Evolutionary conservation across 176 grass and related monocot species (phyloP).

Genomic region (Raddia distichophylla): DNA sequence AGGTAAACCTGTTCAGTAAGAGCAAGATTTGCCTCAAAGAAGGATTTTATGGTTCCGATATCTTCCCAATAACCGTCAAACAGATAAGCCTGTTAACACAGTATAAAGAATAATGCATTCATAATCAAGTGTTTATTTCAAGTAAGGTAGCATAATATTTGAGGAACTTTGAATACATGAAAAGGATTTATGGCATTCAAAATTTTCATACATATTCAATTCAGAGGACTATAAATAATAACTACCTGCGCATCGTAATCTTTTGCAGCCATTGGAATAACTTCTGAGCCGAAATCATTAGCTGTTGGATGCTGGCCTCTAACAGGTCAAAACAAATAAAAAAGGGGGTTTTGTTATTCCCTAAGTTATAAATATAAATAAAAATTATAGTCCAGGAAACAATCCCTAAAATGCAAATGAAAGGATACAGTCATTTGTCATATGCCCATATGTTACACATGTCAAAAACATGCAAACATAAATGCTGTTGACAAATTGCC

Average conservation of each 20-base stretch:
- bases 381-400: neutral
- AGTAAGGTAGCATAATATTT: neutral
- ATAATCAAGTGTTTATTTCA: conserved; percentile 3
- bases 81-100: conserved; percentile 57
- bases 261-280: conserved; percentile 75
- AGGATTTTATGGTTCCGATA: conserved; percentile 87
- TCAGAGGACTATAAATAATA: neutral
- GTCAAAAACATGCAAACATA: conserved; percentile 12
- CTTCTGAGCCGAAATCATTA: conserved; percentile 94
- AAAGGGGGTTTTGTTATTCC: neutral
- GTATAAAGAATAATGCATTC: neutral
- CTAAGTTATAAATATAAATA: neutral
- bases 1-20: conserved; percentile 69
- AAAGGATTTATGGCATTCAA: neutral
- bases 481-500: neutral
- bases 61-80: conserved; percentile 89
- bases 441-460: neutral
- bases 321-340: conserved; percentile 36
- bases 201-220: neutral
- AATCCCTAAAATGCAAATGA: neutral
- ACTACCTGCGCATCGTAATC: conserved; percentile 77
- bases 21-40: conserved; percentile 86
- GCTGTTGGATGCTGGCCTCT: conserved; percentile 69
- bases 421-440: neutral
- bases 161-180: neutral